Evolutionary conservation across 2,329 filamentous ascomycete genomes (phyloP).

Genomic region (Tolypocladium ovalisporum): DNA sequence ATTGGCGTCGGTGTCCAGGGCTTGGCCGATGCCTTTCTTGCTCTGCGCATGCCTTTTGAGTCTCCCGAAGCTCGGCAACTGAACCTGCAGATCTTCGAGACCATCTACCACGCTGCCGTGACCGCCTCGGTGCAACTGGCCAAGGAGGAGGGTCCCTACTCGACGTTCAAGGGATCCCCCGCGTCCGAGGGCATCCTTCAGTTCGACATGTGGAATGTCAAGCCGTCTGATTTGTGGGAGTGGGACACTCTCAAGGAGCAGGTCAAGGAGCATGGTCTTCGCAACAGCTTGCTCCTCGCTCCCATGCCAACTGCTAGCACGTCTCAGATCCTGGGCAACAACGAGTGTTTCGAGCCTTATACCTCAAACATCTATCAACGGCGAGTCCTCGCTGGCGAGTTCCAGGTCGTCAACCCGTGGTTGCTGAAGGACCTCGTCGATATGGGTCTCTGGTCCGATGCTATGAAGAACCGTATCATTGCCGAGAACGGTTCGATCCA

Average conservation of each 20-base stretch:
- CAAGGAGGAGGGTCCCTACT: conserved; percentile 72
- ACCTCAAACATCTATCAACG: conserved; percentile 99
- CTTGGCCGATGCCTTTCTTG: conserved; percentile 95
- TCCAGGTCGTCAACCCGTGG: conserved; percentile 99
- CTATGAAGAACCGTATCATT: conserved; percentile 99
- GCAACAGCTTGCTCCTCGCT: conserved; percentile 89
- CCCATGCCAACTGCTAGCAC: conserved; percentile 98
- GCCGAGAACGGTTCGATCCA: conserved; percentile 92
- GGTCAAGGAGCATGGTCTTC: conserved; percentile 85
- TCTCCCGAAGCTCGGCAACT: conserved; percentile 87
- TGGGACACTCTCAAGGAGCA: conserved; percentile 82
- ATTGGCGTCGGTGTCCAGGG: conserved; percentile 96
- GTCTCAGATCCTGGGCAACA: conserved; percentile 96
- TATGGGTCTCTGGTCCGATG: conserved; percentile 95
- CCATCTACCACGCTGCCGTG: conserved; percentile 92
- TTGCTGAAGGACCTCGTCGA: conserved; percentile 96
- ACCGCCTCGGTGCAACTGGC: conserved; percentile 83
- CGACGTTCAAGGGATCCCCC: conserved; percentile 85
- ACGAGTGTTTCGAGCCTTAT: conserved; percentile 99
- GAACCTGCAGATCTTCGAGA: conserved; percentile 98
- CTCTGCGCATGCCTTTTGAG: conserved; percentile 92
- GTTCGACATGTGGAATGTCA: conserved; percentile 98
- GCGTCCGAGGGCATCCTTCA: conserved; percentile 93
- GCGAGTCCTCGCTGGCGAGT: conserved; percentile 93
- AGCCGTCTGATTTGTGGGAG: conserved; percentile 90